Conservation (phyloP, 2,329 filamentous ascomycete genomes). For the Cephalotrichum gorgonifer region DNA sequence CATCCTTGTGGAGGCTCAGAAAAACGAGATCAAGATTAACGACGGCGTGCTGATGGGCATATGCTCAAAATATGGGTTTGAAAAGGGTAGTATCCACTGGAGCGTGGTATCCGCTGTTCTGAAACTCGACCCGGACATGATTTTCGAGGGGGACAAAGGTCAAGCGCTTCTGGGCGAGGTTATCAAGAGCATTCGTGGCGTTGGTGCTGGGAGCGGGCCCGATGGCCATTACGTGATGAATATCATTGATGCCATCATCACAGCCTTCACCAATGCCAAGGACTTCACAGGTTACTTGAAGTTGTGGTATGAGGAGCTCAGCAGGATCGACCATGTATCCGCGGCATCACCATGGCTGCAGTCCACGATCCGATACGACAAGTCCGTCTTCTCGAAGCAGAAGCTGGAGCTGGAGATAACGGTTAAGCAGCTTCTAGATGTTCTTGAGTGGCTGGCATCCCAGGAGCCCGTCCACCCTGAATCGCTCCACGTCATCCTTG, state of each 20-base stretch:
- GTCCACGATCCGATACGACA: slow-evolving; percentile 6
- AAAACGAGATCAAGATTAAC: slow-evolving; percentile 20
- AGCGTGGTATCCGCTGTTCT: slow-evolving; percentile 27
- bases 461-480: slow-evolving; percentile 18
- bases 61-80: slow-evolving; percentile 31
- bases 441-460: slow-evolving; percentile 30
- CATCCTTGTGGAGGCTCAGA: slow-evolving; percentile 21
- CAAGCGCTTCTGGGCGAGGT: slow-evolving; percentile 26
- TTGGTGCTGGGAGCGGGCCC: slow-evolving; percentile 5
- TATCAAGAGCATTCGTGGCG: slow-evolving; percentile 21
- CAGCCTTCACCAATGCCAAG: slow-evolving; percentile 32
- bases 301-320: slow-evolving; percentile 34
- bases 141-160: slow-evolving; percentile 28
- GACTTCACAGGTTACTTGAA: slow-evolving; percentile 34
- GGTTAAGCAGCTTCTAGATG: slow-evolving; percentile 28
- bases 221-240: slow-evolving; percentile 13
- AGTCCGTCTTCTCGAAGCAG: slow-evolving; percentile 1
- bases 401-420: slow-evolving; percentile 32
- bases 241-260: slow-evolving; percentile 26
- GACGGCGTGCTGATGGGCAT: slow-evolving; percentile 28
- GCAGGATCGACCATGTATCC: slow-evolving; percentile 16
- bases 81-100: slow-evolving; percentile 27
- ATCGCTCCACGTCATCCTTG: slow-evolving; percentile 29
- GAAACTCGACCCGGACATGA: slow-evolving; percentile 35
- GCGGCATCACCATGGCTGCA: slow-evolving; percentile 20